Base-by-base conservation (phyloP, 768 basidiomycete genomes). In the Leccinum uliginosum region DNA sequence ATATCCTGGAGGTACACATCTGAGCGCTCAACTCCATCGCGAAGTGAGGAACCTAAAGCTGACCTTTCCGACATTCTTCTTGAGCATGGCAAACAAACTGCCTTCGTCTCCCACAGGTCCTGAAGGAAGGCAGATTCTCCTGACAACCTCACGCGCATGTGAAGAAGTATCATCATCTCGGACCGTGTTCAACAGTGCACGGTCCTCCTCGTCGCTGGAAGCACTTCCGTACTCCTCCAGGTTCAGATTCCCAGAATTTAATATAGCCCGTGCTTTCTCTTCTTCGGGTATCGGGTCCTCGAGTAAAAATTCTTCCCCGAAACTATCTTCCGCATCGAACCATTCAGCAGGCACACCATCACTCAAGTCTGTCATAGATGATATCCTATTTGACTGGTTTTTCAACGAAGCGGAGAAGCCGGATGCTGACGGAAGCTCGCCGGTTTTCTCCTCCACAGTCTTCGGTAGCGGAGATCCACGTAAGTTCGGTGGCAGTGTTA, bases 41-140 rank as follows among this genome's bases (percentile, higher is more conserved):
- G 6, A 55, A 23, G 12, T 34, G 26, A 54, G 51, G 29, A 34
- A 52, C 24, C 21, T 53, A 55, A 12, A 30, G 55, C 69, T 19
- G 51, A 90, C 91, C 78, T 92, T 93, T 52, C 91, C 91, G 48
- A 93, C 86, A 64, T 91, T 93, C 74, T 91, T 93, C 75, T 91
- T 91, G 47, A 94, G 72, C 30, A 93, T 84, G 1, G 86, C 74
- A 64, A 93, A 91, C 34, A 93, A 73, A 65, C 90, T 91, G 10
- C 89, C 89, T 72, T 93, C 89, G 53, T 93, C 91, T 3, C 80
- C 83, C 23, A 81, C 75, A 15, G 82, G 76, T 6, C 78, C 77
- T 19, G 81, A 80, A 17, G 89, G 88, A 49, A 91, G 73, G 40
- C 73, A 74, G 3, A 80, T 82, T 59, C 89, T 77, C 56, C 83